A percentile compares a stretch with the other conserved stretches of the same genome.
Evolutionary conservation across 257 asterid genomes (phyloP).

Genomic region (Solanum acaule): DNA sequence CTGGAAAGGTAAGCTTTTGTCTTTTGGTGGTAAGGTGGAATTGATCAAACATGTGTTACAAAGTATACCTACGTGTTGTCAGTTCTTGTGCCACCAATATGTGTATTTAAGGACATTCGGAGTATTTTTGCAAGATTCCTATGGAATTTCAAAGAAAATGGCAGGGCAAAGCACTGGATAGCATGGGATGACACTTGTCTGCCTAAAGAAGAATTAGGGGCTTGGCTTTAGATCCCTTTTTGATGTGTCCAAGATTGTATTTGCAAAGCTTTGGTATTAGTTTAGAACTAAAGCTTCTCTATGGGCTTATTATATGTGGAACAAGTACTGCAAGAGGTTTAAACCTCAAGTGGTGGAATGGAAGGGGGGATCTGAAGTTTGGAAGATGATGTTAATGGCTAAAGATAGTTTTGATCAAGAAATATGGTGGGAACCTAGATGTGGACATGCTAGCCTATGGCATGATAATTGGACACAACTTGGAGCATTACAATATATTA

Average conservation of each 20-base stretch:
- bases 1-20: not conserved
- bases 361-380: not conserved
- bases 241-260: not conserved
- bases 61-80: too few species aligned
- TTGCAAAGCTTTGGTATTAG: not conserved
- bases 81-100: too few species aligned
- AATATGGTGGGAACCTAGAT: not conserved
- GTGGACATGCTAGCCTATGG: not conserved
- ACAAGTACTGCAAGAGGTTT: not conserved
- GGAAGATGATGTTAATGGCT: not conserved
- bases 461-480: not conserved
- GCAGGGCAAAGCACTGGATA: too few species aligned
- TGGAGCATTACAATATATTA: too few species aligned
- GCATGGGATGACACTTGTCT: too few species aligned
- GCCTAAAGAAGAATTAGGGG: too few species aligned
- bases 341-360: not conserved
- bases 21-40: too few species aligned
- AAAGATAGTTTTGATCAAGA: not conserved
- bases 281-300: too few species aligned
- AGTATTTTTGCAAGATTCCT: too few species aligned
- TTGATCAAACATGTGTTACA: too few species aligned
- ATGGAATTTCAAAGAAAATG: too few species aligned
- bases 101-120: too few species aligned
- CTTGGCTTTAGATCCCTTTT: not conserved
- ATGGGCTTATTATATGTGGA: not conserved